Conservation (phyloP, 2,329 filamentous ascomycete genomes). For the Aschersonia sp. region DNA sequence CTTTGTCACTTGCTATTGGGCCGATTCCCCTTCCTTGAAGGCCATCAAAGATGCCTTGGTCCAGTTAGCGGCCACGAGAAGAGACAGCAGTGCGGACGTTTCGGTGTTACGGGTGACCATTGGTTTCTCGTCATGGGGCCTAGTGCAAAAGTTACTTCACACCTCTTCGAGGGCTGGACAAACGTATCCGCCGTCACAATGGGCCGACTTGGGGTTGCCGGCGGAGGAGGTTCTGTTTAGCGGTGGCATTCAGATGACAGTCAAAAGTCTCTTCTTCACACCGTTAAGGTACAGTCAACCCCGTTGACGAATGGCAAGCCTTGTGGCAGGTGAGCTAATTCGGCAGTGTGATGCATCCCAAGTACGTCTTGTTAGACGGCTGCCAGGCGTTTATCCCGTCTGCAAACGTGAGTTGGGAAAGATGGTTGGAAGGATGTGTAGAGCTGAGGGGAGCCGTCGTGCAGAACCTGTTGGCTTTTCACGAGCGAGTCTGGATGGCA, state of each 20-base stretch:
- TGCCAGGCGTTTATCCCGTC: conserved; percentile 50
- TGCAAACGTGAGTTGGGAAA: conserved; percentile 76
- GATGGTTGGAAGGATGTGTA: conserved; percentile 73
- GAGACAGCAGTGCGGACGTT: conserved; percentile 8
- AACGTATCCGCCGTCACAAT: conserved; percentile 42
- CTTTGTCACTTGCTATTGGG: conserved; percentile 76
- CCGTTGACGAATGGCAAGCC: too few species aligned
- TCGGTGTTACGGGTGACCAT: conserved; percentile 46
- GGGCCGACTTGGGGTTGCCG: conserved; percentile 54
- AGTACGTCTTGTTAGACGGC: conserved; percentile 64
- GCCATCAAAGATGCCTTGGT: conserved; percentile 43
- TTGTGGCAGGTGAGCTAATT: too few species aligned
- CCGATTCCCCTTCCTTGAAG: conserved; percentile 45
- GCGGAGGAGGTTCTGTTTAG: conserved; percentile 32
- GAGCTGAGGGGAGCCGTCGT: conserved; percentile 51
- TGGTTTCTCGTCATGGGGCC: conserved; percentile 60
- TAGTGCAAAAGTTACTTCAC: conserved; percentile 64
- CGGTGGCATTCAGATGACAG: conserved; percentile 48
- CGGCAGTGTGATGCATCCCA: conserved; percentile 79
- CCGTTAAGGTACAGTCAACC: conserved; percentile 22
- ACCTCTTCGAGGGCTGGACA: conserved; percentile 48
- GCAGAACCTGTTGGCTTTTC: conserved; percentile 49
- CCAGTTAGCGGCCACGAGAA: conserved; percentile 36
- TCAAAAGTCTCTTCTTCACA: conserved; percentile 67
- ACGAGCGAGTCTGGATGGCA: conserved; percentile 49